phyloP scores from a whole-genome alignment of 2,329 filamentous ascomycete species.

The Colletotrichum viniferum region DNA sequence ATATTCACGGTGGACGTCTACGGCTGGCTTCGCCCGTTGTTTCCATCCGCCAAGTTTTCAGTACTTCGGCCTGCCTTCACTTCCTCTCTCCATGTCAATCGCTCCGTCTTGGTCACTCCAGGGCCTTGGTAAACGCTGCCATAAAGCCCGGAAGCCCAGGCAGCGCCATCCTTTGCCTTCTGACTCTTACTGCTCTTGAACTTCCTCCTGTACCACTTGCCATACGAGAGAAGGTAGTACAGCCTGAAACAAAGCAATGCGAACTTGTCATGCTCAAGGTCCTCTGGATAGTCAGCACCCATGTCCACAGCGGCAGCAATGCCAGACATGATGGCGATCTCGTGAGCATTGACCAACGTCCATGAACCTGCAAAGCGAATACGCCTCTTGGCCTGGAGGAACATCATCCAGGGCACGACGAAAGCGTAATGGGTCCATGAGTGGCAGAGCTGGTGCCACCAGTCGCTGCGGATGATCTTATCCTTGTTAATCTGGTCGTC shows the following conservation, averaged over 20 bases:
- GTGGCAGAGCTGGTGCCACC: constrained; percentile 68
- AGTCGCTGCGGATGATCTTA: constrained; percentile 61
- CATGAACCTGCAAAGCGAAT: constrained; percentile 67
- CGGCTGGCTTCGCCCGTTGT: constrained; percentile 38
- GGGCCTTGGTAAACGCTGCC: constrained; percentile 65
- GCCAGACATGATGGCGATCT: constrained; percentile 70
- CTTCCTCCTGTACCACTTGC: constrained; percentile 60
- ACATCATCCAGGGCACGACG: constrained; percentile 69
- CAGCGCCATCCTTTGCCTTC: constrained; percentile 52
- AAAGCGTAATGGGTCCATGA: constrained; percentile 62
- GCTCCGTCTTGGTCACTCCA: constrained; percentile 56
- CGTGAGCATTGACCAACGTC: constrained; percentile 72
- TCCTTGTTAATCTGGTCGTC: constrained; percentile 56
- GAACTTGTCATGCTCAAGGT: constrained; percentile 66
- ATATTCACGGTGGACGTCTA: background rate
- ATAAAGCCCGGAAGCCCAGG: constrained; percentile 63
- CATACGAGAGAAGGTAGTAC: constrained; percentile 66
- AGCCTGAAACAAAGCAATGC: constrained; percentile 64
- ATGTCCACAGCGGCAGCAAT: constrained; percentile 72
- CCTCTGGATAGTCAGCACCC: constrained; percentile 67
- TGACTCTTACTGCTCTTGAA: constrained; percentile 30
- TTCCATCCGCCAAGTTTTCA: constrained; percentile 35
- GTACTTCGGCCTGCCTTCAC: constrained; percentile 39
- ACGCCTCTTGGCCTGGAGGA: constrained; percentile 64
- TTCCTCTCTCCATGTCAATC: constrained; percentile 53